Conservation (phyloP, 768 basidiomycete species). For the Rubroboletus pulcherrimus region DNA sequence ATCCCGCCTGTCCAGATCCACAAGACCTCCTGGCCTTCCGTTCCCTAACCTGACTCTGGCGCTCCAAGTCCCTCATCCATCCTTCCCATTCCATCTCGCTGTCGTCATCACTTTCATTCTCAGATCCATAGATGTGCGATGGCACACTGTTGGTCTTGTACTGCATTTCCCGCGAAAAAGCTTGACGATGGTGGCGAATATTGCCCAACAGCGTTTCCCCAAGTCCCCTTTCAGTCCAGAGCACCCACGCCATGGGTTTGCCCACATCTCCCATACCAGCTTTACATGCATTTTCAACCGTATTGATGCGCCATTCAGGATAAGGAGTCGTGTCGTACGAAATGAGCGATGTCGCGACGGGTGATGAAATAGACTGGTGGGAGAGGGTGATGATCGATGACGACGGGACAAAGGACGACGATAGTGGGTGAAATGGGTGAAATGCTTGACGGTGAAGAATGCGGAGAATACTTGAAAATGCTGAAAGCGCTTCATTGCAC, state of each 20-base stretch:
- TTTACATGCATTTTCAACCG: conserved; percentile 48
- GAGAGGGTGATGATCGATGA: conserved; percentile 57
- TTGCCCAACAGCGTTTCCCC: conserved; percentile 21
- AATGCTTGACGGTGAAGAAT: conserved; percentile 46
- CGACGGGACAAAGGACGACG: conserved; percentile 42
- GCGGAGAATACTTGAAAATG: conserved; percentile 47
- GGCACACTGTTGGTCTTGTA: conserved; percentile 13
- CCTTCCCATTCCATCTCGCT: conserved; percentile 65
- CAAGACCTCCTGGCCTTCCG: not conserved
- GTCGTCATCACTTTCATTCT: conserved; percentile 39
- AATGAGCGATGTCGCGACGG: conserved; percentile 17
- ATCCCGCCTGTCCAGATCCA: not conserved
- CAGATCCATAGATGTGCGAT: conserved; percentile 17
- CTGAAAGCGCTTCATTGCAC: conserved; percentile 25
- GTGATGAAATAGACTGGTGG: conserved; percentile 22
- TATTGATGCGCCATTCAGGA: conserved; percentile 61
- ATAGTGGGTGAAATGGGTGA: conserved; percentile 24
- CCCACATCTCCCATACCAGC: conserved; percentile 59
- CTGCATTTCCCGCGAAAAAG: conserved; percentile 22
- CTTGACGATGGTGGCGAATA: conserved; percentile 21
- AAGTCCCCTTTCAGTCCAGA: conserved; percentile 30
- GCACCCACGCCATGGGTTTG: conserved; percentile 48
- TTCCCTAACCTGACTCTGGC: conserved; percentile 29
- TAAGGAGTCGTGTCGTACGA: conserved; percentile 45
- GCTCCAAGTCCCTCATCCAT: conserved; percentile 57